These are phyloP conservation scores for Parmales sp. DNA, from an alignment of 108 stramenopile genomes.

Conservation along the genomic window DNA sequence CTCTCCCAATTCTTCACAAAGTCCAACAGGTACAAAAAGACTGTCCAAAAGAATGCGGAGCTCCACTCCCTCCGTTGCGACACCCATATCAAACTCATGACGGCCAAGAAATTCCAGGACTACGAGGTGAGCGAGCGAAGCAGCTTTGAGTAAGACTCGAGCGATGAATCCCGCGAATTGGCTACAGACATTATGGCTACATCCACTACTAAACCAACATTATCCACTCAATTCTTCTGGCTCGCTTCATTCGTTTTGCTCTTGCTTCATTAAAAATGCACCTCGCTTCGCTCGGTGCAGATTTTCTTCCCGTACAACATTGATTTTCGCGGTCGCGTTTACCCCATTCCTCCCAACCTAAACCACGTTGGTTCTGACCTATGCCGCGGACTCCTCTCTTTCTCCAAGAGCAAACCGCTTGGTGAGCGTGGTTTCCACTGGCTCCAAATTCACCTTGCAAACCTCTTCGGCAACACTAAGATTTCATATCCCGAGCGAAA, in stretches of 20 bases:
- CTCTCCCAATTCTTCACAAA: not conserved
- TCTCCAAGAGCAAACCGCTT: slow-evolving; percentile 79
- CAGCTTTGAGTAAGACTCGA: too few relatives aligned
- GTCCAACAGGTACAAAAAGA: slow-evolving; percentile 34
- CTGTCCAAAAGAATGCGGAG: slow-evolving; percentile 35
- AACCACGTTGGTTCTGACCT: slow-evolving; percentile 94
- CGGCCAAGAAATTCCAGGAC: slow-evolving; percentile 74
- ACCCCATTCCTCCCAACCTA: slow-evolving; percentile 95
- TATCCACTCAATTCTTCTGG: too few relatives aligned
- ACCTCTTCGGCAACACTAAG: slow-evolving; percentile 74
- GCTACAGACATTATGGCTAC: too few relatives aligned
- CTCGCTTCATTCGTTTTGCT: too few relatives aligned
- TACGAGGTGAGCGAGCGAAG: too few relatives aligned
- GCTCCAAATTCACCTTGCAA: slow-evolving; percentile 95
- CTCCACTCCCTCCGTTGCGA: slow-evolving; percentile 76
- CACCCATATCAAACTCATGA: slow-evolving; percentile 65
- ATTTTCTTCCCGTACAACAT: slow-evolving; percentile 98
- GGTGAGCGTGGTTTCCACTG: slow-evolving; percentile 82
- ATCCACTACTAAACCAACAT: too few relatives aligned
- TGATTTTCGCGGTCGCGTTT: slow-evolving; percentile 95
- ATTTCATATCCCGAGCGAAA: slow-evolving; percentile 50
- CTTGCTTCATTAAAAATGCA: too few relatives aligned
- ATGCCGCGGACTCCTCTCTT: slow-evolving; percentile 82
- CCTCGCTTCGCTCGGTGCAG: too few relatives aligned
- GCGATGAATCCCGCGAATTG: too few relatives aligned